These are phyloP conservation scores for Haplosporangium sp. DNA, from an alignment of 371 early-diverging fungal genomes.

Conservation along the genomic window DNA sequence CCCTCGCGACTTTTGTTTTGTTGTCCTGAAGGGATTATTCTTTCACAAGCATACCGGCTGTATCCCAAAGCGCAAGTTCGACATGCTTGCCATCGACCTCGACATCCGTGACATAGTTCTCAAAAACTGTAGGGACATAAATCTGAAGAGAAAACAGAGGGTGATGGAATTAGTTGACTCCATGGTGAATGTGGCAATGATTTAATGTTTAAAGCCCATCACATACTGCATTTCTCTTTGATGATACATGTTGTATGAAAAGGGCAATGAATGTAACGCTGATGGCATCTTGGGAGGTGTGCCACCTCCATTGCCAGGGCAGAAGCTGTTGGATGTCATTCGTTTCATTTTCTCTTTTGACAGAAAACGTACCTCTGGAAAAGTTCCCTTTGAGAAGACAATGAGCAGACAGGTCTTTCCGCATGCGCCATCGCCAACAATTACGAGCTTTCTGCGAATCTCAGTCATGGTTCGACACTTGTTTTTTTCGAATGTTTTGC, in stretches of 20 bases:
- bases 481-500: neutral
- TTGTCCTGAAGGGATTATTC: too few relatives aligned
- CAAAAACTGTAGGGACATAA: constrained; percentile 96
- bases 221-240: too few relatives aligned
- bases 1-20: too few relatives aligned
- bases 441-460: constrained; percentile 95
- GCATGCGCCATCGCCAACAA: constrained; percentile 98
- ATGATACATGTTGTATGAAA: too few relatives aligned
- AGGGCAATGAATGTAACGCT: too few relatives aligned
- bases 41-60: constrained; percentile 79
- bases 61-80: constrained; percentile 98
- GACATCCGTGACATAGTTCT: constrained; percentile 95
- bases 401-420: constrained; percentile 98
- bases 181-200: too few relatives aligned
- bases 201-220: too few relatives aligned
- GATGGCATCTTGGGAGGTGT: too few relatives aligned
- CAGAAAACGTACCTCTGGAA: constrained; percentile 82
- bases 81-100: constrained; percentile 92
- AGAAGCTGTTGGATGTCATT: too few relatives aligned
- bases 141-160: constrained; percentile 56
- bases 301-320: too few relatives aligned
- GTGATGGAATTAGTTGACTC: neutral
- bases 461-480: constrained; percentile 69
- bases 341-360: too few relatives aligned
- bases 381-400: constrained; percentile 92